Evolutionary conservation across 495 filamentous ascomycete genomes (phyloP), one percentile per base, ranked within the genome.

Genomic region (Hyaloscypha finlandica): DNA sequence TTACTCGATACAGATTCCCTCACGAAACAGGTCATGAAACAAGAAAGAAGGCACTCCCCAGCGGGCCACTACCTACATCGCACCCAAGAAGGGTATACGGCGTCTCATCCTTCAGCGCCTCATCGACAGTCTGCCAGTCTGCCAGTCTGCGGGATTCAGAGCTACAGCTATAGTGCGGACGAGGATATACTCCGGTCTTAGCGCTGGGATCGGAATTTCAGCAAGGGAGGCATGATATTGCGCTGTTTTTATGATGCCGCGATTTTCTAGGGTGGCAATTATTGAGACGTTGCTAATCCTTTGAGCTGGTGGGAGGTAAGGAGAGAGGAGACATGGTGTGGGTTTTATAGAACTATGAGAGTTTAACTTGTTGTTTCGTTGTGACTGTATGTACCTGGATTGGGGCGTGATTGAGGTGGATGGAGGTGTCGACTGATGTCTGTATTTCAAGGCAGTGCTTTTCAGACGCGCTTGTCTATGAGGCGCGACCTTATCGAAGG

Each of bases 51-150:
- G 6, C 35, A 6, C 12, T 37, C 12, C 12, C 35, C 3, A 37
- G 35, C 35, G 25, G 25, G 25, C 25, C 25, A 25, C 25, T 25
- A 37, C 35, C 3, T 12, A 37, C 71, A 69, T 89, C 88, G 63
- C 71, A 73, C 29, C 88, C 86, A 4, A 88, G 70, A 53, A 87
- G 11, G 8, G 59, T 29, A 51, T 59, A 51, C 22, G 33, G 32
- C 9, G 48, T 52, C 4, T 59, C 68, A 19, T 39, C 39, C 14
- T 29, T 59, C 12, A 25, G 19, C 8, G 8, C 4, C 33, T 64
- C 61, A 42, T 66, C 63, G 12, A 70, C 9, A 16, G 63, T 66
- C 39, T 68, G 48, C 66, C 9, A 16, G 63, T 66, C 39, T 68
- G 48, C 66, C 66, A 71, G 65, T 71, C 66, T 29, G 71, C 69